Evolutionary conservation across 2,329 filamentous ascomycete genomes (phyloP).

Genomic region (Aciculosporium take): DNA sequence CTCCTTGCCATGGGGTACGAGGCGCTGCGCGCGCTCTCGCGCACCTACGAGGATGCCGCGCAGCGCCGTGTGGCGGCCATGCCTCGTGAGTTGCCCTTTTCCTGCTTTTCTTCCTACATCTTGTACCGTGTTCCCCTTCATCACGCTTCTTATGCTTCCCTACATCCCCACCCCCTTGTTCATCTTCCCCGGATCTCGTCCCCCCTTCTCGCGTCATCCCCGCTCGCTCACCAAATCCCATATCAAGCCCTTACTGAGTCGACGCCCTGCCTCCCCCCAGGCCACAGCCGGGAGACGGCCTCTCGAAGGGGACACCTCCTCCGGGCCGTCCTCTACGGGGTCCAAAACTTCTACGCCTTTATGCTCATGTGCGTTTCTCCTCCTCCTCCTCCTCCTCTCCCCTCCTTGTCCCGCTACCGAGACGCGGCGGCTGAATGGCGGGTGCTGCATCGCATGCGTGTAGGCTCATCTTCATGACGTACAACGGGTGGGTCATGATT

Average conservation of each 20-base stretch:
- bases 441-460: neutral
- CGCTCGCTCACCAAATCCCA: no score
- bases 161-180: neutral
- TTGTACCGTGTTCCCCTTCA: no score
- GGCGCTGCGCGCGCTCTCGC: conserved; percentile 60
- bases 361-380: conserved; percentile 78
- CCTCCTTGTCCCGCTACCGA: no score
- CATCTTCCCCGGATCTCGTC: neutral
- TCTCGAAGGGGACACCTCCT: conserved; percentile 58
- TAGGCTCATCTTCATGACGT: conserved; percentile 99
- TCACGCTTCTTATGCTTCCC: neutral
- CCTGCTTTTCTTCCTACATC: neutral
- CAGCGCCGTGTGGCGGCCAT: conserved; percentile 31
- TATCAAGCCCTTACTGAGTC: conserved; percentile 44
- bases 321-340: conserved; percentile 72
- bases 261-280: conserved; percentile 54
- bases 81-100: conserved; percentile 34
- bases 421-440: no score
- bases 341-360: conserved; percentile 97
- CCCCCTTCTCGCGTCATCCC: no score
- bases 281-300: conserved; percentile 48
- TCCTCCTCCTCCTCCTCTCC: neutral
- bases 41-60: conserved; percentile 57
- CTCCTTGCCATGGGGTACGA: conserved; percentile 87
- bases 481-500: conserved; percentile 96